A percentile compares a stretch with the other conserved stretches of the same genome.
Conservation (phyloP, 2,329 filamentous ascomycete genomes). For the Penicillium brevicompactum region DNA sequence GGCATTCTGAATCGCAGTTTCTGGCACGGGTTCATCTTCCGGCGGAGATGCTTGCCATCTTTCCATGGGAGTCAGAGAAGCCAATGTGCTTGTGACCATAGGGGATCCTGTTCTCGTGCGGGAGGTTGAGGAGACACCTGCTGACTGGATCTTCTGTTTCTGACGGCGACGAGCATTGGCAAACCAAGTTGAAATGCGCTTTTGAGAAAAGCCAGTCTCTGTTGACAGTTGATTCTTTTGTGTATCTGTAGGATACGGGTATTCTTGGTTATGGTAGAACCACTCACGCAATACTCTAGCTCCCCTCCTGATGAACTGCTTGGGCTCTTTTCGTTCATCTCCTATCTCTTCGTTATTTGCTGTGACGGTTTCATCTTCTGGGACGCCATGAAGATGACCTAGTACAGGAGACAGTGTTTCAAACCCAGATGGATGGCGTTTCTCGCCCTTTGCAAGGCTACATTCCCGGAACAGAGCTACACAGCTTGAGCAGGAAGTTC, state of each 20-base stretch:
- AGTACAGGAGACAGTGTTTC: constrained; percentile 53
- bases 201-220: constrained; percentile 50
- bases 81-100: constrained; percentile 40
- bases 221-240: constrained; percentile 45
- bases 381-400: constrained; percentile 53
- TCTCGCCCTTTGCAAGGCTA: constrained; percentile 50
- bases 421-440: constrained; percentile 50
- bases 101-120: constrained; percentile 46
- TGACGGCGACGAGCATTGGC: constrained; percentile 54
- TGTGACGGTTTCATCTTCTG: constrained; percentile 36
- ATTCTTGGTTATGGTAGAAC: constrained; percentile 49
- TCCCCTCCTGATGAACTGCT: constrained; percentile 49
- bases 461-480: constrained; percentile 55
- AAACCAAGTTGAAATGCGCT: constrained; percentile 55
- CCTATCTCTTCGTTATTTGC: neutral
- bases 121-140: constrained; percentile 21
- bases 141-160: constrained; percentile 34
- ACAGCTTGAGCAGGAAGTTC: constrained; percentile 53
- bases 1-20: constrained; percentile 43
- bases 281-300: constrained; percentile 50
- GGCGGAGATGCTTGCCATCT: constrained; percentile 50
- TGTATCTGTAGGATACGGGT: constrained; percentile 53
- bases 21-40: constrained; percentile 47
- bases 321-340: constrained; percentile 28
- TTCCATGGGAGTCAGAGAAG: constrained; percentile 51